Base-by-base conservation (phyloP, 2,329 filamentous ascomycete species). In the Ophioceras dolichostomum region DNA sequence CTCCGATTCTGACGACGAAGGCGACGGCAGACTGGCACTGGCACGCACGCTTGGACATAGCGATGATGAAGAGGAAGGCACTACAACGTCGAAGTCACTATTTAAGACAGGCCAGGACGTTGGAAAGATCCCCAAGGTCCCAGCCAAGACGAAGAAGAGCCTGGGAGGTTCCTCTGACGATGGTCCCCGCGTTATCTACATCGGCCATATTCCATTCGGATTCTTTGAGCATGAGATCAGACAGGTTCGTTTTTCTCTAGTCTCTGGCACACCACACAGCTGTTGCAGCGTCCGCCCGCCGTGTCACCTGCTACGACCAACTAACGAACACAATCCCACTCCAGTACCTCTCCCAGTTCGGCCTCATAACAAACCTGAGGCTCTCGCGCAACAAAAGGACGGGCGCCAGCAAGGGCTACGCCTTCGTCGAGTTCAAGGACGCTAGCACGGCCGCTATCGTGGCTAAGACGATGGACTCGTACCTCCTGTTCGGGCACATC, bases 141-240 rank as follows among this genome's bases (percentile, higher is more conserved):
- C 67, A 41, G 62, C 63, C 45, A 61, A 64, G 34, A 46, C 61
- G 9, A 51, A 59, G 44, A 62, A 67, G 48, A 43, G 58, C 43
- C 61, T 65, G 17, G 58, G 62, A 19, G 55, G 61, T 47, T 49
- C 48, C 20, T 21, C 52, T 16, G 63, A 64, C 39, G 66, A 70
- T 33, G 70, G 73, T 36, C 75, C 83, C 2, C 89, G 88, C 33
- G 79, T 91, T 29, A 70, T 96, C 52, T 96, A 94, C 62, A 70
- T 98, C 51, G 87, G 85, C 55, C 85, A 87, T 19, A 51, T 54
- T 21, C 54, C 50, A 41, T 56, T 61, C 45, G 84, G 91, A 62
- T 98, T 98, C 75, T 96, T 89, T 69, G 91, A 98, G 64, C 76
- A 87, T 52, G 83, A 96, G 63, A 93, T 98, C 82, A 78, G 76